Conservation (phyloP, 345 rosid species). For the Heritiera littoralis region DNA sequence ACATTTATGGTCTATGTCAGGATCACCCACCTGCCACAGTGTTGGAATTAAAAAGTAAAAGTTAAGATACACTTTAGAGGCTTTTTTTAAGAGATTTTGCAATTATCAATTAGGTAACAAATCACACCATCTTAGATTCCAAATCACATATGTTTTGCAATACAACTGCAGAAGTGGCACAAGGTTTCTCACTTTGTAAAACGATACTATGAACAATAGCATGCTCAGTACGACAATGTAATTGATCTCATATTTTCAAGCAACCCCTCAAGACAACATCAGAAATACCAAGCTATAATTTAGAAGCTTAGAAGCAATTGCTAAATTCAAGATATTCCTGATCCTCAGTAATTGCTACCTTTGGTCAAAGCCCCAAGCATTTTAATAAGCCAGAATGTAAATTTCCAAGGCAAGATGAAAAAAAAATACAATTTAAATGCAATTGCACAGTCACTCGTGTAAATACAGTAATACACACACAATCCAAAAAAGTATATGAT, state of each 20-base stretch:
- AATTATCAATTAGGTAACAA: neutral
- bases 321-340: neutral
- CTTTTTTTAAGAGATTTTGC: neutral
- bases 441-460: neutral
- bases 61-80: neutral
- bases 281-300: neutral
- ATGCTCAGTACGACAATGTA: neutral
- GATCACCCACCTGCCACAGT: conserved; percentile 80
- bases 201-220: neutral
- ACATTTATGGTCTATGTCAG: conserved; percentile 68
- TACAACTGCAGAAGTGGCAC: neutral
- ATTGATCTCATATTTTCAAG: neutral
- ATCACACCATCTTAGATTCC: neutral
- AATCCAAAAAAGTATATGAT: conserved; percentile 1
- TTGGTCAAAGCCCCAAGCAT: neutral
- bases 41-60: conserved; percentile 4
- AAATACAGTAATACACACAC: neutral
- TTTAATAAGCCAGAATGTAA: neutral
- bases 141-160: neutral
- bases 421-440: neutral
- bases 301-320: neutral
- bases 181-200: neutral
- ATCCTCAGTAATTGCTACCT: neutral
- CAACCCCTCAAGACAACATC: neutral
- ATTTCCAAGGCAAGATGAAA: neutral